Base-by-base conservation (phyloP, 176 grass and related monocot genomes). In the Ensete glaucum region DNA sequence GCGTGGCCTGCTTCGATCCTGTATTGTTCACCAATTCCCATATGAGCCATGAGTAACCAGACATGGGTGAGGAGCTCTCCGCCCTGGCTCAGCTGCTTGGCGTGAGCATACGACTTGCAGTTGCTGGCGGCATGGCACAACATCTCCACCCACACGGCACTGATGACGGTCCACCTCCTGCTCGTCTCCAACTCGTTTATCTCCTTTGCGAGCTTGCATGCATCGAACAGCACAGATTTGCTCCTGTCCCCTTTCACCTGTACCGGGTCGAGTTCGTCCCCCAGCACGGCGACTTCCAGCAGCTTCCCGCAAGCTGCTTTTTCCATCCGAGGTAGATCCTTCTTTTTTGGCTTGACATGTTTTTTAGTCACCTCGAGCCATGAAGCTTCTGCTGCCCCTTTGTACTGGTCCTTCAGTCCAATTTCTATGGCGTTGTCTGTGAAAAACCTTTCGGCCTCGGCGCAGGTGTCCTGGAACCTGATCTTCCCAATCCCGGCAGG, bases 221-320 rank as follows among this genome's bases (percentile, higher is more conserved):
- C 82, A 48, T 84, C 88, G 54, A 82, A 87, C 82, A 91, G 23
- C 60, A 85, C 79, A 0, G 88, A 91, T 73, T 91, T 87, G 79
- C 82, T 91, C 75, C 79, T 50, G 72, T 87, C 78, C 6, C 85
- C 82, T 66, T 90, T 90, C 16, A 90, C 85, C 26, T 81, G 43
- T 34, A 64, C 82, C 9, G 84, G 82, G 9, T 53, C 29, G 50
- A 73, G 34, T 43, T 0, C 0, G 0, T 4, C 4, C 6, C 0
- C 57, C 54, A 48, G 54, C 0, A 71, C 54, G 4, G 27, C 50
- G 43, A 71, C 75, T 2, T 76, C 48, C 1, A 68, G 68, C 53
- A 19, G 54, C 13, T 49, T 27, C 21, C 21, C n/a, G 57, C 54
- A 80, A 25, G 9, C 78, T 19, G 20, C 8, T 5, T 57, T 19